Conservation (phyloP, 495 filamentous ascomycete genomes). For the Achaetomiella virescens region DNA sequence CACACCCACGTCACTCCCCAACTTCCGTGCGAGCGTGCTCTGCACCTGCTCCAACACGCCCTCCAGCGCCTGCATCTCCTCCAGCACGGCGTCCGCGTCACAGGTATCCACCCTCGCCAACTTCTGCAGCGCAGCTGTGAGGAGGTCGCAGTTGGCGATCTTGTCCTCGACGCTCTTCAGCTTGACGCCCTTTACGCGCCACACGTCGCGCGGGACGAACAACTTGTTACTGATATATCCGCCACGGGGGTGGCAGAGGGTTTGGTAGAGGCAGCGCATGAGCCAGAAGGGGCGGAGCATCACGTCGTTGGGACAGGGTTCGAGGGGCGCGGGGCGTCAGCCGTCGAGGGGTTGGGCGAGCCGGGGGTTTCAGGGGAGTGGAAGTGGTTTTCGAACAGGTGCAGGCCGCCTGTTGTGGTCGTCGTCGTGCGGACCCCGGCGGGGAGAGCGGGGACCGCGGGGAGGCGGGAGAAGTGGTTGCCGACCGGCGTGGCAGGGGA, state of each 20-base stretch:
- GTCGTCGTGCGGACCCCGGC: slow-evolving; percentile 47
- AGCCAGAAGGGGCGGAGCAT: slow-evolving; percentile 93
- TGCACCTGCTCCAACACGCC: slow-evolving; percentile 81
- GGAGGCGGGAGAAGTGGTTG: slow-evolving; percentile 45
- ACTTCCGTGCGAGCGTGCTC: slow-evolving; percentile 65
- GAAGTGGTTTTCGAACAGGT: slow-evolving; percentile 81
- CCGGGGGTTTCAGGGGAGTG: slow-evolving; percentile 65
- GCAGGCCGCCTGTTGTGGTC: slow-evolving; percentile 58
- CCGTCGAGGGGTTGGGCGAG: slow-evolving; percentile 52
- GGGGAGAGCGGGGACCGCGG: slow-evolving; percentile 54
- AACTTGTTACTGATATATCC: slow-evolving; percentile 87
- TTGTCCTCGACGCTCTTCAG: slow-evolving; percentile 89
- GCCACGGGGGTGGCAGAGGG: slow-evolving; percentile 81
- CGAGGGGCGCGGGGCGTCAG: slow-evolving; percentile 65
- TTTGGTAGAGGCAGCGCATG: slow-evolving; percentile 88
- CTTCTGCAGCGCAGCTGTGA: slow-evolving; percentile 84
- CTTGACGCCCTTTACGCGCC: slow-evolving; percentile 91
- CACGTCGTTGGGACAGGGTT: slow-evolving; percentile 83
- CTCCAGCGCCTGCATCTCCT: slow-evolving; percentile 95
- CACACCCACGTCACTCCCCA: slow-evolving; percentile 85
- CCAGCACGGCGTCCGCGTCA: slow-evolving; percentile 83
- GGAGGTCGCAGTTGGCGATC: slow-evolving; percentile 82
- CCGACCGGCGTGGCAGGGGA: slow-evolving; percentile 72
- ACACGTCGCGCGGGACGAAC: slow-evolving; percentile 87
- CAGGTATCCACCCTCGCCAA: slow-evolving; percentile 76